A percentile compares a stretch with the other conserved stretches of the same genome.
phyloP scores from a whole-genome alignment of 805 yeast genomes.

The Maudiozyma barnettii region DNA sequence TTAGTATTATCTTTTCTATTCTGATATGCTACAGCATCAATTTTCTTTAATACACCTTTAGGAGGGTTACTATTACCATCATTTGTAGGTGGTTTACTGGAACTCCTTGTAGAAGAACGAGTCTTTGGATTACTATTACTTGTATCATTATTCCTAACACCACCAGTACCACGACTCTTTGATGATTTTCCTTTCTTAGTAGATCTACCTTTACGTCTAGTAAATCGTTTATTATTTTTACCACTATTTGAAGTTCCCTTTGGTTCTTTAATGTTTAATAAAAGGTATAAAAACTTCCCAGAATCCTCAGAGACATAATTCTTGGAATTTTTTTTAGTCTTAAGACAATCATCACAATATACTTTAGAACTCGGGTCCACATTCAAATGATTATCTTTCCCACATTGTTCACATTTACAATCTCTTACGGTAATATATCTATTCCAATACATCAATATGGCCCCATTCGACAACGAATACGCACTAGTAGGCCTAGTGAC shows the following conservation, averaged over 20 bases:
- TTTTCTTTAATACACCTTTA: slow-evolving; percentile 18
- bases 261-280: slow-evolving; percentile 40
- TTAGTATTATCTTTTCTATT: slow-evolving; percentile 29
- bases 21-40: slow-evolving; percentile 21
- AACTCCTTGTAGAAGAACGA: not conserved
- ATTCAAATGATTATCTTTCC: slow-evolving; percentile 32
- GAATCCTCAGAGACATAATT: slow-evolving; percentile 37
- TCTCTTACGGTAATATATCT: slow-evolving; percentile 44
- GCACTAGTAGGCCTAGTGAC: slow-evolving; percentile 36
- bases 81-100: not conserved
- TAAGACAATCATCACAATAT: slow-evolving; percentile 38
- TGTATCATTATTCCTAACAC: slow-evolving; percentile 4
- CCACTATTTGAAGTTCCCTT: slow-evolving; percentile 2
- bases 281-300: slow-evolving; percentile 37
- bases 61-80: not conserved
- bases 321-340: slow-evolving; percentile 10
- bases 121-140: not conserved
- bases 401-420: slow-evolving; percentile 39
- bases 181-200: not conserved
- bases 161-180: slow-evolving; percentile 7
- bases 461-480: slow-evolving; percentile 45
- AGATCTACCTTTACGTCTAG: slow-evolving; percentile 26
- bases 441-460: slow-evolving; percentile 40
- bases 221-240: slow-evolving; percentile 21
- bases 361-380: slow-evolving; percentile 28